Base-by-base conservation (phyloP, 176 grass and related monocot genomes). In the Oryza nivara region DNA sequence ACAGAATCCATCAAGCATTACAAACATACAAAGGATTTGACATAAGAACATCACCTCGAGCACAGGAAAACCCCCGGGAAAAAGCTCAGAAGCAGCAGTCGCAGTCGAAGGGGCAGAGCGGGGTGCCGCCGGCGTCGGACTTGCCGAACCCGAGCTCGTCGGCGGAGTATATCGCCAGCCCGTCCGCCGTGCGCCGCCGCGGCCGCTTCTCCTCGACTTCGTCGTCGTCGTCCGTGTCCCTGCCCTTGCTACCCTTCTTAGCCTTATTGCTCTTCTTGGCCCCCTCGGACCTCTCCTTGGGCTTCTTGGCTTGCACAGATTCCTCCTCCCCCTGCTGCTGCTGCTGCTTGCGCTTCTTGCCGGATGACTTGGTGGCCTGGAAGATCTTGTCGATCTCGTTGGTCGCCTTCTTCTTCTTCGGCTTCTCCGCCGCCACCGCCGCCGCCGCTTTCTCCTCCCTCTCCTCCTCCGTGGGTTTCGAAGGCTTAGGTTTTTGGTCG, bases 351-450 rank as follows among this genome's bases (percentile, higher is more conserved):
- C 86, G 86, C 70, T 92, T 77, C 86, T 93, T 92, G 79, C 71
- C 84, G 9, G 74, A 46, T 70, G 74, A 46, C 75, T 92, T 96
- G 3, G 85, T 83, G 43, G 72, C 75, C 75, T 88, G 40, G 81
- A 96, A 96, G 82, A 96, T 96, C 34, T 96, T 91, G 51, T 92
- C 88, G 77, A 96, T 96, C 80, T 96, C 93, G 73, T 95, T 83
- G 22, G 12, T 68, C 17, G 70, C 80, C 81, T 93, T 74, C 72
- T 86, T 74, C 89, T 88, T 79, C 80, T 91, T 92, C 51, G 44
- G 56, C 44, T 94, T 87, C 82, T 68, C 80, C 11, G 61, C 67
- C 5, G 58, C 78, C 36, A 22, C 38, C 56, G 28, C 77, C 67
- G 58, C 67, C 54, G 34, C 14, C 13, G 10, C 35, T 28, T 4